Evolutionary conservation across 2,329 filamentous ascomycete species (phyloP).

Genomic region (Calonectria multiphialidica): DNA sequence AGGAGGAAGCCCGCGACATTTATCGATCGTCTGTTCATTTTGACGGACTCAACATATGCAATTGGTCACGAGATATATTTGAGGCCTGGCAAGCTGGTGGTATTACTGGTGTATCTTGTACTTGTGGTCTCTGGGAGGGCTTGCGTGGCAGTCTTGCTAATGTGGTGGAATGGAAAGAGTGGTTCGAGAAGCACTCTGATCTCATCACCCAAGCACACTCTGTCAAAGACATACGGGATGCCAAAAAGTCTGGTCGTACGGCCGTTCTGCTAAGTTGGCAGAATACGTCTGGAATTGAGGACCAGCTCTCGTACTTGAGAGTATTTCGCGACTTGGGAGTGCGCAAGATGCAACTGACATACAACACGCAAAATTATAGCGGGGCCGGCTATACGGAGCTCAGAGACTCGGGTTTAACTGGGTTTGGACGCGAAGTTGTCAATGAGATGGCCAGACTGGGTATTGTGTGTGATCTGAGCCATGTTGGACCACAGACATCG

Average conservation of each 20-base stretch:
- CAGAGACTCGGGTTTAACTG: constrained; percentile 51
- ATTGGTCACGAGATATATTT: constrained; percentile 54
- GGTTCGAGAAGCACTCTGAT: constrained; percentile 55
- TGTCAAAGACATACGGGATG: constrained; percentile 51
- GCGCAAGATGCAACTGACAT: constrained; percentile 56
- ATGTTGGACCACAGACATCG: constrained; percentile 49
- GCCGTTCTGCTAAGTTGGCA: constrained; percentile 55
- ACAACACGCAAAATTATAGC: constrained; percentile 57
- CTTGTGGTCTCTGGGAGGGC: constrained; percentile 54
- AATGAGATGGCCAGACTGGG: constrained; percentile 50
- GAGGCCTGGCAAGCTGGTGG: constrained; percentile 53
- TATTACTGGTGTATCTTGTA: constrained; percentile 56
- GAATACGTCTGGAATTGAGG: constrained; percentile 56
- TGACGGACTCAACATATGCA: constrained; percentile 55
- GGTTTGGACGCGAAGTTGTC: constrained; percentile 49
- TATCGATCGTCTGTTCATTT: constrained; percentile 53
- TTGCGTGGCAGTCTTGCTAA: constrained; percentile 53
- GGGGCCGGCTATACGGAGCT: constrained; percentile 54
- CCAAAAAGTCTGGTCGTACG: constrained; percentile 51
- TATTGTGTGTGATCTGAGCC: constrained; percentile 51
- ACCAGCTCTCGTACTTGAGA: constrained; percentile 52
- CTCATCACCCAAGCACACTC: constrained; percentile 53
- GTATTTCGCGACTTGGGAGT: constrained; percentile 55
- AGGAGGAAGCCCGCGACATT: constrained; percentile 50
- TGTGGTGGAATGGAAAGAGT: constrained; percentile 56